Percentiles rank a stretch among this genome's conserved stretches.
Conservation (phyloP, 2,329 filamentous ascomycete genomes). For the Chaetothyriales sp. region DNA sequence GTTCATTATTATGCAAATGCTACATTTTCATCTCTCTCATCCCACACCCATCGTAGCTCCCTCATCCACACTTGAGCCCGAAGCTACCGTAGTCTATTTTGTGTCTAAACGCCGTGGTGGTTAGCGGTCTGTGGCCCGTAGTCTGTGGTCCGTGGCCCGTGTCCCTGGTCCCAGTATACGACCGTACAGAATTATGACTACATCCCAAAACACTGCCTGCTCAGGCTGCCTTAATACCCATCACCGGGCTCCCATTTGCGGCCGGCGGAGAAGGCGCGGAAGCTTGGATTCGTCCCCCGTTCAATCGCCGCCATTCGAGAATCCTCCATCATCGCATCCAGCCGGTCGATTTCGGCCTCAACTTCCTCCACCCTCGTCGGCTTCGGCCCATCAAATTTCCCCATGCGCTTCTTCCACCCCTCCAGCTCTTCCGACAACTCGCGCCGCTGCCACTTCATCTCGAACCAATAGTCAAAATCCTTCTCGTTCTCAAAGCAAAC, state of each 20-base stretch:
- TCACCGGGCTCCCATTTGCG: constrained; percentile 43
- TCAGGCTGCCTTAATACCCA: constrained; percentile 31
- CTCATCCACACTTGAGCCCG: too few relatives aligned
- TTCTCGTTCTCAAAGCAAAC: constrained; percentile 44
- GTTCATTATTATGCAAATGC: too few relatives aligned
- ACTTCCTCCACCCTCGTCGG: constrained; percentile 29
- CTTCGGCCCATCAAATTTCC: constrained; percentile 22
- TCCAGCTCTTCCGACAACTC: constrained; percentile 30
- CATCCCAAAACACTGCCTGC: background rate
- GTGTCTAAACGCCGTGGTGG: too few relatives aligned
- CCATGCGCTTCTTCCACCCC: constrained; percentile 28
- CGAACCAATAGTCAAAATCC: constrained; percentile 36
- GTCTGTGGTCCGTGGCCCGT: too few relatives aligned
- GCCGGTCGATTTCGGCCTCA: constrained; percentile 29
- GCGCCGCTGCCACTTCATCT: constrained; percentile 30
- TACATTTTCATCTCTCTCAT: too few relatives aligned
- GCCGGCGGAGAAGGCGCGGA: constrained; percentile 40
- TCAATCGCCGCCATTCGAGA: constrained; percentile 33
- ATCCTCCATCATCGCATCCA: constrained; percentile 30
- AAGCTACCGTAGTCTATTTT: too few relatives aligned
- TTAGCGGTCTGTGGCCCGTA: too few relatives aligned
- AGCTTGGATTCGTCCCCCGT: constrained; percentile 38
- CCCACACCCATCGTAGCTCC: too few relatives aligned
- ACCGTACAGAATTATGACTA: background rate
- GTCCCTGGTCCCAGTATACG: background rate